Evolutionary conservation across 495 filamentous ascomycete genomes (phyloP).

Genomic region (Xylaria acuta): DNA sequence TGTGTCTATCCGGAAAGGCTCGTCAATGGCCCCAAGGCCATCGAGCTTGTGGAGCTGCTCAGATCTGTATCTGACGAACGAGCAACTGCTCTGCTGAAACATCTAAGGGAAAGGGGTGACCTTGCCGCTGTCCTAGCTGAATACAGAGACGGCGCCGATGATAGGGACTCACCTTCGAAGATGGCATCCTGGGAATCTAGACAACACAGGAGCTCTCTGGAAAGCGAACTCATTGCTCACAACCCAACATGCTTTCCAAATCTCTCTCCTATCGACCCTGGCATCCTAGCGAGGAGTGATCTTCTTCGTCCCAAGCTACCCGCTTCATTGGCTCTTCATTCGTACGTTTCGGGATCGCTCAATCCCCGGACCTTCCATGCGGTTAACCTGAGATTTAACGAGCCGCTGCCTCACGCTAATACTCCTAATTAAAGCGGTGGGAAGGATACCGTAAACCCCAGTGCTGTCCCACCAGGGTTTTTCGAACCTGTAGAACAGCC

Average conservation of each 20-base stretch:
- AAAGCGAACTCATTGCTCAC: constrained; percentile 25
- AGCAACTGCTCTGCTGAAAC: constrained; percentile 15
- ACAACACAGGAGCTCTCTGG: not conserved
- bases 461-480: not conserved
- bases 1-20: constrained; percentile 19
- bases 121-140: not conserved
- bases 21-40: constrained; percentile 14
- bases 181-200: too few species aligned
- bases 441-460: not conserved
- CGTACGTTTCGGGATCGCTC: constrained; percentile 1
- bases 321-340: not conserved
- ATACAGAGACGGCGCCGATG: not conserved
- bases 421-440: not conserved
- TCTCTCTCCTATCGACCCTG: constrained; percentile 5
- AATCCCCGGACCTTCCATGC: not conserved
- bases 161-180: not conserved
- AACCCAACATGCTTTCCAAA: constrained; percentile 19
- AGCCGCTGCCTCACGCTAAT: not conserved
- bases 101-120: not conserved
- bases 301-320: not conserved
- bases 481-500: not conserved
- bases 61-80: constrained; percentile 9
- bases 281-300: not conserved
- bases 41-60: constrained; percentile 18
- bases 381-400: not conserved